Percentiles rank a stretch among this genome's conserved stretches.
Conservation (phyloP, 169 alveolate species). For the Amoebophrya sp. region DNA sequence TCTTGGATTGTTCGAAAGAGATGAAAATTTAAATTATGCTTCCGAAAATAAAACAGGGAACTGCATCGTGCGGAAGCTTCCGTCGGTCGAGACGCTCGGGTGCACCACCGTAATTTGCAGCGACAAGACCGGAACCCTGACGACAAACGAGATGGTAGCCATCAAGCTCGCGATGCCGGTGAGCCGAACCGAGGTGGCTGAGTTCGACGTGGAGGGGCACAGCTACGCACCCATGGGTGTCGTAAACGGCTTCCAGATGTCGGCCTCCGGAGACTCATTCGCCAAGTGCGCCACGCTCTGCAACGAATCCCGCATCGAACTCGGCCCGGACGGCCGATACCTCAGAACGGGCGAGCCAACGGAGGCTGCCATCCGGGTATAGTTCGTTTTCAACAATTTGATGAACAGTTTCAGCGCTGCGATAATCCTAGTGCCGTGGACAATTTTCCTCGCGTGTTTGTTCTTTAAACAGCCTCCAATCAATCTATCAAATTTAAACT, state of each 20-base stretch:
- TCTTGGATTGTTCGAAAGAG: too few relatives aligned
- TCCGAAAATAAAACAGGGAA: slow-evolving; percentile 55
- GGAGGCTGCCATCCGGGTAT: slow-evolving; percentile 55
- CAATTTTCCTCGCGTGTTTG: too few relatives aligned
- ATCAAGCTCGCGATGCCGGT: slow-evolving; percentile 54
- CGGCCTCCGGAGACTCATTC: slow-evolving; percentile 47
- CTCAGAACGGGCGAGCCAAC: slow-evolving; percentile 74
- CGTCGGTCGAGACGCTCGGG: slow-evolving; percentile 97
- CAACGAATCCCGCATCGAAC: slow-evolving; percentile 56
- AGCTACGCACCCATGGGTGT: slow-evolving; percentile 58
- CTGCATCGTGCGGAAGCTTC: slow-evolving; percentile 92
- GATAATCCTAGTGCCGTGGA: too few relatives aligned
- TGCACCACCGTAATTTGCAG: slow-evolving; percentile 97
- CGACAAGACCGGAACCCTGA: slow-evolving; percentile 98
- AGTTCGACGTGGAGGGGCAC: slow-evolving; percentile 59
- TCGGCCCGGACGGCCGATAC: slow-evolving; percentile 39
- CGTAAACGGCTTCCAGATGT: slow-evolving; percentile 41
- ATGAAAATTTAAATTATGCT: too few relatives aligned
- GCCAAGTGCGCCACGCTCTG: slow-evolving; percentile 58
- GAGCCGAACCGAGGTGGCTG: slow-evolving; percentile 37
- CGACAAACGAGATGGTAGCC: slow-evolving; percentile 93
- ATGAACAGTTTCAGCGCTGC: too few relatives aligned
- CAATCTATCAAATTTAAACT: too few relatives aligned
- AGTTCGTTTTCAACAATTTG: not conserved
- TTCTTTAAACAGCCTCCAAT: too few relatives aligned